phyloP scores from a whole-genome alignment of 495 filamentous ascomycete genomes.

The Lasiosphaeris hirsuta region DNA sequence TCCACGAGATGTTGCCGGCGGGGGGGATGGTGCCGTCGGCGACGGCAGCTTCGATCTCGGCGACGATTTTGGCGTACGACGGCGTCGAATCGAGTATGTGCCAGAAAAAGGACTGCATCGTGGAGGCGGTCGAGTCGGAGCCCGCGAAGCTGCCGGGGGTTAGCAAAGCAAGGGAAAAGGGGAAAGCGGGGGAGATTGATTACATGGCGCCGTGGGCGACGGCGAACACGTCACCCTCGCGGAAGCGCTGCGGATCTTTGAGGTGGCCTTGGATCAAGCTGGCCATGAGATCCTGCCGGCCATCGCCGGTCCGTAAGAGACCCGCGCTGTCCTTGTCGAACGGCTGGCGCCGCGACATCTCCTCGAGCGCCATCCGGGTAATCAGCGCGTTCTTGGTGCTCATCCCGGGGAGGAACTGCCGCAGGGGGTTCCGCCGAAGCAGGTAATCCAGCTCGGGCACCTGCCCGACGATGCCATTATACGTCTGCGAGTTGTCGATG shows the following conservation, averaged over 20 bases:
- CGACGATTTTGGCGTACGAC: slow-evolving; percentile 41
- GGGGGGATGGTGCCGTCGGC: slow-evolving; percentile 35
- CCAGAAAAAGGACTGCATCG: slow-evolving; percentile 55
- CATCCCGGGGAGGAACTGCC: slow-evolving; percentile 45
- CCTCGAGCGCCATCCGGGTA: slow-evolving; percentile 48
- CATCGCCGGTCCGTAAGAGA: slow-evolving; percentile 37
- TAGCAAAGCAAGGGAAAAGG: not conserved
- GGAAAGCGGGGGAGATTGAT: slow-evolving; percentile 25
- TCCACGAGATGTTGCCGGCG: slow-evolving; percentile 44
- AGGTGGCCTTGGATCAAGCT: slow-evolving; percentile 45
- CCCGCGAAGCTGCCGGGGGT: slow-evolving; percentile 48
- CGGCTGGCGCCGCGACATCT: slow-evolving; percentile 43
- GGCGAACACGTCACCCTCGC: slow-evolving; percentile 52
- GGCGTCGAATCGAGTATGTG: slow-evolving; percentile 45
- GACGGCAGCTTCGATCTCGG: slow-evolving; percentile 45
- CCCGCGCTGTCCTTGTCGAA: slow-evolving; percentile 43
- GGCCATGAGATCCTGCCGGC: slow-evolving; percentile 48
- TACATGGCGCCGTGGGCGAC: slow-evolving; percentile 54
- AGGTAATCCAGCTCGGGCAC: slow-evolving; percentile 47
- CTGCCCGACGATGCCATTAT: slow-evolving; percentile 53
- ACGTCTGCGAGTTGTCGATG: slow-evolving; percentile 52
- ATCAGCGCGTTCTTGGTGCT: slow-evolving; percentile 48
- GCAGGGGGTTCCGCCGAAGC: slow-evolving; percentile 47
- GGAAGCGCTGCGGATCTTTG: slow-evolving; percentile 44
- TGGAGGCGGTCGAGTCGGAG: slow-evolving; percentile 60